phyloP scores from a whole-genome alignment of 2,329 filamentous ascomycete species.

The Beauveria pseudobassiana region DNA sequence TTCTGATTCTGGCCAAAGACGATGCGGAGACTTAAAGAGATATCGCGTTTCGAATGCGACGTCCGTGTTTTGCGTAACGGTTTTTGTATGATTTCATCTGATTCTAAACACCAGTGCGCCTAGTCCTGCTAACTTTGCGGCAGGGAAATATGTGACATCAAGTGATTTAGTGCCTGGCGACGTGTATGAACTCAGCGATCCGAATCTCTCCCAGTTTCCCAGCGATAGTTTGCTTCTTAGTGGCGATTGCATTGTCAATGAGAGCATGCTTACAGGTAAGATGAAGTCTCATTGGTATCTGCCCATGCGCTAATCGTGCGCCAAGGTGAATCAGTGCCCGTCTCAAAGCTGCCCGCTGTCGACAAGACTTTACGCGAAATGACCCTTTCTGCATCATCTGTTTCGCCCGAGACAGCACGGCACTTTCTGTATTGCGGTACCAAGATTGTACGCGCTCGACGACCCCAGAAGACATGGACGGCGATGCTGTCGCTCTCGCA shows the following conservation, averaged over 20 bases:
- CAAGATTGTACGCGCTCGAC: slow-evolving; percentile 83
- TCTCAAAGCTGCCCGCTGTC: slow-evolving; percentile 81
- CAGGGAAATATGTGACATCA: slow-evolving; percentile 77
- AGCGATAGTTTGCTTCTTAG: slow-evolving; percentile 86
- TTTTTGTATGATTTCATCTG: slow-evolving; percentile 60
- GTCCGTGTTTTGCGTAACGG: slow-evolving; percentile 88
- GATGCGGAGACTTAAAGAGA: slow-evolving; percentile 82
- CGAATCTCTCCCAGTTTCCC: slow-evolving; percentile 77
- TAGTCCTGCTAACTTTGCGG: neutral
- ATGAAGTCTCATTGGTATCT: slow-evolving; percentile 22
- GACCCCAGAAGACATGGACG: slow-evolving; percentile 80
- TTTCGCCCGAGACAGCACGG: slow-evolving; percentile 74
- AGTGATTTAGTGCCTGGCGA: slow-evolving; percentile 89
- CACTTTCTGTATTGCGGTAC: slow-evolving; percentile 94
- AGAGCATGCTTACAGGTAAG: slow-evolving; percentile 83
- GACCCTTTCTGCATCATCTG: slow-evolving; percentile 71
- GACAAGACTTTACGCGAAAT: slow-evolving; percentile 71
- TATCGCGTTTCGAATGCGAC: slow-evolving; percentile 92
- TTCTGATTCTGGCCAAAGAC: slow-evolving; percentile 43
- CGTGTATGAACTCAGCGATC: slow-evolving; percentile 94
- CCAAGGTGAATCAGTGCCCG: slow-evolving; percentile 82
- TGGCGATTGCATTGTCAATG: slow-evolving; percentile 96
- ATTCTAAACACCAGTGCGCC: neutral
- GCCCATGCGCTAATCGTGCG: slow-evolving; percentile 8
- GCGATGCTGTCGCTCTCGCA: slow-evolving; percentile 84